Evolutionary conservation across 768 basidiomycete genomes (phyloP), one percentile per base, ranked within the genome.

Genomic region (Boletellus sp.): DNA sequence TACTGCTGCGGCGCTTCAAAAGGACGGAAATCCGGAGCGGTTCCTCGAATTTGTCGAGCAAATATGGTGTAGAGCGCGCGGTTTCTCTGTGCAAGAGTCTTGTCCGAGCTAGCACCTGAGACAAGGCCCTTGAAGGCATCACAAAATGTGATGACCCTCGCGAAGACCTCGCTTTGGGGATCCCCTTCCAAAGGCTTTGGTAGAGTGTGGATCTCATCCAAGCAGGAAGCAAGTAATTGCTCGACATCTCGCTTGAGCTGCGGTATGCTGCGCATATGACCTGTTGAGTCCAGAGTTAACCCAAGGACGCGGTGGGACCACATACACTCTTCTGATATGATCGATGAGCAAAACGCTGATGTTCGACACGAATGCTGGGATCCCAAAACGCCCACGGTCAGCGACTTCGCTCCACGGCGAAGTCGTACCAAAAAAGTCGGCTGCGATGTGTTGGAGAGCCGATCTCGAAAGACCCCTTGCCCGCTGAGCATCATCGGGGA

Each of bases 401-500:
- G 52, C 16, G n/a, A 80, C 68, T 4, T 65, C 63, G 22, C 60
- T 73, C 86, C 86, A 88, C 0, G 84, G 84, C 0, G 63, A 16
- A 1, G 69, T 78, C 0, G 53, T 58, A 13, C 68, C 52, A 57
- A 87, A 86, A 54, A 78, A 85, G 0, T 68, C 50, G 0, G 60
- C 48, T 1, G 76, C 78, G 0, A 66, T 58, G 13, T 46, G 49
- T 42, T 78, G 72, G 6, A 71, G 64, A 17, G 71, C 76, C 0
- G 54, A 42, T 15, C 70, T 70, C 1, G 74, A 63, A 11, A 76
- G 60, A 4, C 62, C 60, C 33, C 60, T 55, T 13, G 58, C 51
- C 1, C 86, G 78, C 48, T 84, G 76, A 2, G 60, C 66, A 54
- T 85, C 86, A 42, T 83, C 77, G 0, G 82, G 81, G 9, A 84